phyloP scores from a whole-genome alignment of 129 eudicot species.

The Helianthus annuus region HanXRQr2.0-SUNRISE NC_035449.2:116276877-116277376 shows the following conservation, averaged over 20 bases:
- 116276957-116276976: slow-evolving; percentile 1
- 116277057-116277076: slow-evolving; percentile 25
- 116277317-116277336: neutral
- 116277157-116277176: slow-evolving; percentile 27
- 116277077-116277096: slow-evolving; percentile 18
- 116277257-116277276: neutral
- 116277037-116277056: slow-evolving; percentile 21
- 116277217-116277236: slow-evolving; percentile 17
- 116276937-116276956: slow-evolving; percentile 3
- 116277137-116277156: slow-evolving; percentile 32
- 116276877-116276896: neutral
- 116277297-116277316: neutral
- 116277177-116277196: slow-evolving; percentile 3
- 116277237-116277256: slow-evolving; percentile 26
- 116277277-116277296: neutral
- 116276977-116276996: slow-evolving; percentile 27
- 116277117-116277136: slow-evolving; percentile 20
- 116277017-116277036: slow-evolving; percentile 26
- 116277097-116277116: slow-evolving; percentile 23
- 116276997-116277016: slow-evolving; percentile 28
- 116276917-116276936: neutral
- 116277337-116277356: neutral
- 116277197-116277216: slow-evolving; percentile 22
- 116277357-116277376: no score
- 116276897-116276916: slow-evolving; percentile 11